Conservation (phyloP, 2,329 filamentous ascomycete genomes). For the Monilinia vaccinii-corymbosi region DNA sequence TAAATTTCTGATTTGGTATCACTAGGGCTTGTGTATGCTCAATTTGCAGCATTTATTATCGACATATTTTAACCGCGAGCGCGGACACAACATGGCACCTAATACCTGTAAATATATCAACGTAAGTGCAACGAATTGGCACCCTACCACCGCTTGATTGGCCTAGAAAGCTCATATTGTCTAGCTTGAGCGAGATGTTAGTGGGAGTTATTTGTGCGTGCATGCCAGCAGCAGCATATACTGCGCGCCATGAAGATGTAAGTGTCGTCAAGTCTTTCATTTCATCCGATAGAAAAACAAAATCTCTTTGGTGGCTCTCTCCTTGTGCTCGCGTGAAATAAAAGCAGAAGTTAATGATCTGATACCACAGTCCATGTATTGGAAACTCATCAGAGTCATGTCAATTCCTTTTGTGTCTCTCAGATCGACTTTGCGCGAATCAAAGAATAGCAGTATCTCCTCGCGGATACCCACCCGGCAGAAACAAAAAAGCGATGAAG, state of each 20-base stretch:
- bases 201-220: neutral
- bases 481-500: neutral
- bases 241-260: neutral
- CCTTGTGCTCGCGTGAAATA: neutral
- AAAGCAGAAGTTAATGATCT: neutral
- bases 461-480: neutral
- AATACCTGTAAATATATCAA: neutral
- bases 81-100: neutral
- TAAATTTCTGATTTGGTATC: neutral
- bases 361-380: neutral
- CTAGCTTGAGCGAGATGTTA: neutral
- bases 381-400: neutral
- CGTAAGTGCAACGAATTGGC: neutral
- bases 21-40: neutral
- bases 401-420: neutral
- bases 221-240: neutral
- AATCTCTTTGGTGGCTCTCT: neutral
- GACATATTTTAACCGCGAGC: neutral
- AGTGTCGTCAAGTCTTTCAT: neutral
- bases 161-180: neutral
- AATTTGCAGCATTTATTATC: neutral
- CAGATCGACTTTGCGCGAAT: neutral
- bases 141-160: neutral
- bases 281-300: neutral
- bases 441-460: neutral